Evolutionary conservation across 2,329 filamentous ascomycete species (phyloP).

Genomic region (Exophiala lecanii-corni): DNA sequence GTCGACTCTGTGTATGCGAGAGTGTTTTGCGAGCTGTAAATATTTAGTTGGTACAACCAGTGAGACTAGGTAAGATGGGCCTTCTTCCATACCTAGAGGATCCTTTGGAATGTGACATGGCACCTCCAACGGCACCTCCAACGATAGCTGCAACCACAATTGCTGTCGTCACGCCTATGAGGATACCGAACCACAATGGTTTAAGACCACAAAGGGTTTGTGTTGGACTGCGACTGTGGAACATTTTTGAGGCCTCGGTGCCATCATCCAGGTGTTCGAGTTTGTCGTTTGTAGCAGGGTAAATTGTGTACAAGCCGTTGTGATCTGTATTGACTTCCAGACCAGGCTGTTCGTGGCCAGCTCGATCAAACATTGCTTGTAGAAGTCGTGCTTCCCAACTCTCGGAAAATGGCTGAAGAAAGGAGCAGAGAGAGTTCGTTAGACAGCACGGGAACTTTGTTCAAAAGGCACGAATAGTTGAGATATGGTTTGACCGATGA

Average conservation of each 20-base stretch:
- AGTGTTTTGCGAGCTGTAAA: slow-evolving; percentile 2
- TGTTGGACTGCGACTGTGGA: not conserved
- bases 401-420: not conserved
- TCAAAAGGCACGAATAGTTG: not conserved
- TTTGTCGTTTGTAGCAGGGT: slow-evolving; percentile 2
- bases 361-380: not conserved
- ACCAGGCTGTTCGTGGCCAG: slow-evolving; percentile 1
- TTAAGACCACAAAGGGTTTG: not conserved
- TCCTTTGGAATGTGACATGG: slow-evolving; percentile 3
- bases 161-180: not conserved
- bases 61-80: not conserved
- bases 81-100: slow-evolving; percentile 2
- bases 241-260: not conserved
- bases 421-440: not conserved
- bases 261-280: not conserved
- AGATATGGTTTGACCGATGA: not conserved
- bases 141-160: slow-evolving; percentile 1
- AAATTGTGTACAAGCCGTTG: not conserved
- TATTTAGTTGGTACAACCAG: not conserved
- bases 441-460: not conserved
- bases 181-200: slow-evolving; percentile 5
- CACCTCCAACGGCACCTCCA: slow-evolving; percentile 1
- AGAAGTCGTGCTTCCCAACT: not conserved
- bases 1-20: not conserved
- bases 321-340: not conserved